Evolutionary conservation across 257 asterid species (phyloP).

Genomic region (Solanum tacnaense): DNA sequence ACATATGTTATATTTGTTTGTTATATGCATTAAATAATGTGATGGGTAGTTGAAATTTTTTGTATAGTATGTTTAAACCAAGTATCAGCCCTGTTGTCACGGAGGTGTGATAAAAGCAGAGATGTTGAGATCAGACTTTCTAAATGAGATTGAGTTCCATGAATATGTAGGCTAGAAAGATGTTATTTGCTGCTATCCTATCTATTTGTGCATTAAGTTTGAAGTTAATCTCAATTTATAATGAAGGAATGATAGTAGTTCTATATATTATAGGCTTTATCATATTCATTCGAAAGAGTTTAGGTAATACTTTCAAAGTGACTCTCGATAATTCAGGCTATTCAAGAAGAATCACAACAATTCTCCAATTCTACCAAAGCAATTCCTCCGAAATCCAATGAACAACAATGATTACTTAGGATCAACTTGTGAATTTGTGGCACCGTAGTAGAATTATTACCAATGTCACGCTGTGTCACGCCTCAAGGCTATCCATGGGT

Average conservation of each 20-base stretch:
- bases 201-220: neutral
- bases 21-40: neutral
- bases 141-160: too few species aligned
- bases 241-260: neutral
- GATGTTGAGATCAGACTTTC: neutral
- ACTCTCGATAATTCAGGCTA: neutral
- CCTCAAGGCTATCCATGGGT: too few species aligned
- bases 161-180: too few species aligned
- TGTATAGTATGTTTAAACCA: neutral
- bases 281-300: neutral
- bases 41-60: neutral
- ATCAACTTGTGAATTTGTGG: neutral
- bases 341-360: neutral
- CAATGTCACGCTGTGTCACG: accelerated
- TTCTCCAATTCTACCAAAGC: neutral
- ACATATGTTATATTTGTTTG: neutral
- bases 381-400: too few species aligned
- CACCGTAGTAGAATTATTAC: neutral
- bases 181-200: too few species aligned
- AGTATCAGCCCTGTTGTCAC: too few species aligned
- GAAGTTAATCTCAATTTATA: neutral
- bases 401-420: neutral
- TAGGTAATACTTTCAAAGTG: neutral
- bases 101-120: neutral
- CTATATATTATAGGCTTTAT: neutral